Evolutionary conservation across 257 asterid species (phyloP).

Genomic region (Datura wrightii): DNA sequence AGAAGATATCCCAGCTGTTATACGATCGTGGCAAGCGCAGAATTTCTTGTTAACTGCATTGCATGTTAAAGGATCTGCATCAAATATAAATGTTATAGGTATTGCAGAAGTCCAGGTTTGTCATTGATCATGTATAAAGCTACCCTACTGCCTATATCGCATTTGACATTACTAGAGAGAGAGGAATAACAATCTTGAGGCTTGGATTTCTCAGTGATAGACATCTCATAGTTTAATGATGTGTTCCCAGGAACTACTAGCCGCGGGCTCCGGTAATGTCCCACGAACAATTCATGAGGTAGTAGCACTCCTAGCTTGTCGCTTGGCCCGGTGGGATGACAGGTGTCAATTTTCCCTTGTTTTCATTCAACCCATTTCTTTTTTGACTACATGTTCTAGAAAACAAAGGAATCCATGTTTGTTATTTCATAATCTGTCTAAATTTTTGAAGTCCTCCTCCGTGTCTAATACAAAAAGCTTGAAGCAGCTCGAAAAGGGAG

Average conservation of each 20-base stretch:
- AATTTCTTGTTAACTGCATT: constrained; percentile 77
- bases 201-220: neutral
- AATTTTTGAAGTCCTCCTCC: neutral
- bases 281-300: constrained; percentile 84
- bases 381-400: neutral
- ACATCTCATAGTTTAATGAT: constrained; percentile 27
- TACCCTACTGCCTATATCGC: neutral
- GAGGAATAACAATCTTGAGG: constrained; percentile 9
- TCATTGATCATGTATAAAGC: neutral
- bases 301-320: constrained; percentile 75
- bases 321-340: constrained; percentile 99
- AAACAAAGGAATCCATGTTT: neutral
- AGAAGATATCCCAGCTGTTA: constrained; percentile 89
- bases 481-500: neutral
- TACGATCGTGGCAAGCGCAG: constrained; percentile 97
- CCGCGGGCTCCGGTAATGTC: constrained; percentile 79
- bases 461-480: neutral
- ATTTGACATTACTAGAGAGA: constrained; percentile 30
- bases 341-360: constrained; percentile 50
- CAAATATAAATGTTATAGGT: constrained; percentile 81
- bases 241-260: constrained; percentile 67
- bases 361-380: neutral
- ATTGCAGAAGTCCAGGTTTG: constrained; percentile 89
- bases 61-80: constrained; percentile 82
- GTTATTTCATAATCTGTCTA: neutral